A percentile compares a stretch with the other conserved stretches of the same genome.
Evolutionary conservation across 1,284 basidiomycete genomes (phyloP).

Genomic region (Cryptococcus amylolentus): DNA sequence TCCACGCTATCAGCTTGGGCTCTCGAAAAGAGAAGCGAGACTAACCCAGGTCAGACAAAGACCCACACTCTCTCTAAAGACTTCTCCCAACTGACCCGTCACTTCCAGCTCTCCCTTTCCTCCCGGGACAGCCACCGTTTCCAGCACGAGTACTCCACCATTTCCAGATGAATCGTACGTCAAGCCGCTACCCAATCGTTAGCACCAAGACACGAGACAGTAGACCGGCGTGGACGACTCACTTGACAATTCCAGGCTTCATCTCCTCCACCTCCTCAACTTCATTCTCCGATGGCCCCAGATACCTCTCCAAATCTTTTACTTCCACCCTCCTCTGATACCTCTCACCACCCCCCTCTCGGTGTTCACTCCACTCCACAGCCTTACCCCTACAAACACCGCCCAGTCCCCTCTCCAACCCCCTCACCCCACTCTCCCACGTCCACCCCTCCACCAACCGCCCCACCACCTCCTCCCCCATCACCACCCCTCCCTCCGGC

Average conservation of each 20-base stretch:
- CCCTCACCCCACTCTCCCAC: constrained; percentile 90
- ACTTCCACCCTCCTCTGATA: constrained; percentile 67
- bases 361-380: constrained; percentile 64
- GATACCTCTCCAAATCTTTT: constrained; percentile 74
- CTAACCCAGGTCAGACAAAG: constrained; percentile 61
- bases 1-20: background rate
- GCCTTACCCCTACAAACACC: constrained; percentile 80
- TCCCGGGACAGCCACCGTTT: constrained; percentile 35
- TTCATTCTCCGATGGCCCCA: constrained; percentile 71
- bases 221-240: constrained; percentile 8
- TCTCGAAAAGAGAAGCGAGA: background rate
- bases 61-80: constrained; percentile 89
- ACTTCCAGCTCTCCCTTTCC: constrained; percentile 36
- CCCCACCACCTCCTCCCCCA: constrained; percentile 72
- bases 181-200: constrained; percentile 24
- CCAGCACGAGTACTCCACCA: constrained; percentile 68
- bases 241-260: constrained; percentile 43
- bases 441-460: constrained; percentile 91
- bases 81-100: constrained; percentile 92
- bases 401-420: constrained; percentile 81
- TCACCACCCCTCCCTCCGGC: constrained; percentile 65
- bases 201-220: background rate
- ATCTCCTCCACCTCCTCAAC: constrained; percentile 50
- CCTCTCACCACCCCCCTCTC: constrained; percentile 22
- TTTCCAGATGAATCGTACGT: constrained; percentile 64